Conservation (phyloP, 805 yeast genomes). For the Monosporozyma unispora region DNA sequence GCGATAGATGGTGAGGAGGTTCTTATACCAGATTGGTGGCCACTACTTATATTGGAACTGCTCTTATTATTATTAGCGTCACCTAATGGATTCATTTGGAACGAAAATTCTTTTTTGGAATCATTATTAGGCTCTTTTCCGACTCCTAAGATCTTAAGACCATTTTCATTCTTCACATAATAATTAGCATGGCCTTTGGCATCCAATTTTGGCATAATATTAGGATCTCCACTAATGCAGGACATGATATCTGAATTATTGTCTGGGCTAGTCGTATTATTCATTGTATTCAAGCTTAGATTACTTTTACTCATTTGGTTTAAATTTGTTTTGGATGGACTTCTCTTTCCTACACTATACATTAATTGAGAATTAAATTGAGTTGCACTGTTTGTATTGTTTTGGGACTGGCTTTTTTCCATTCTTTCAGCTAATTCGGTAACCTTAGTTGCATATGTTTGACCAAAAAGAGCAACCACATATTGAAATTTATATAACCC, state of each 20-base stretch:
- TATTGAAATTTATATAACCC: slow-evolving; percentile 46
- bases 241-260: background rate
- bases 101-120: background rate
- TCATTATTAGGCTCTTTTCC: background rate
- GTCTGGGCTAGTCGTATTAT: background rate
- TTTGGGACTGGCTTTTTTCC: background rate
- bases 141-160: background rate
- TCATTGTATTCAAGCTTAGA: background rate
- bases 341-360: background rate
- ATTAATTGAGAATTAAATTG: slow-evolving; percentile 3
- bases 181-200: background rate
- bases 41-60: background rate
- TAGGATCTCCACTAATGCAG: background rate
- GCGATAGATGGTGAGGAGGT: slow-evolving; percentile 34
- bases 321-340: background rate
- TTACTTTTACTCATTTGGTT: background rate
- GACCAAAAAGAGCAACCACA: slow-evolving; percentile 49
- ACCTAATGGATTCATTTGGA: background rate
- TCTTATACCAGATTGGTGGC: background rate
- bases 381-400: background rate
- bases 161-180: background rate
- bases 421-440: slow-evolving; percentile 14
- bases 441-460: slow-evolving; percentile 52
- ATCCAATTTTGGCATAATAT: background rate
- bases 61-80: background rate